phyloP scores from a whole-genome alignment of 2,329 filamentous ascomycete species.

The Phaeomoniella chlamydospora region DNA sequence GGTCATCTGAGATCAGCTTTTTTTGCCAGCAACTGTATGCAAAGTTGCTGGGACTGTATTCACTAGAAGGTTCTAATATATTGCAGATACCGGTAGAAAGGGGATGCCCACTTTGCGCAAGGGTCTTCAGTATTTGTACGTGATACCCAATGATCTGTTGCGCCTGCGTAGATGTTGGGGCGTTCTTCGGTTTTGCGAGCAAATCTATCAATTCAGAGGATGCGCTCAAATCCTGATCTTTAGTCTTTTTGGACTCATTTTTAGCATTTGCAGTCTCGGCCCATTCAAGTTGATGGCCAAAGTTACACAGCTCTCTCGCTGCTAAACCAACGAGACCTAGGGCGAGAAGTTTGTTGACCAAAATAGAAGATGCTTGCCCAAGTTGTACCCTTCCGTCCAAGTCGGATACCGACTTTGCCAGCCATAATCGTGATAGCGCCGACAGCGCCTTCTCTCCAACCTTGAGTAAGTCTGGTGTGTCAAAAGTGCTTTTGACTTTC shows the following conservation, averaged over 20 bases:
- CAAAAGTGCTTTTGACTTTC: too few species aligned
- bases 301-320: not conserved
- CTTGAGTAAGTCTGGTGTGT: too few species aligned
- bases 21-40: conserved; percentile 22
- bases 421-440: not conserved
- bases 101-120: not conserved
- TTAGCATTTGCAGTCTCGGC: too few species aligned
- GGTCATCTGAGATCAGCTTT: conserved; percentile 19
- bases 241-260: too few species aligned
- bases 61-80: conserved; percentile 9
- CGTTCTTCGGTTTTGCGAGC: too few species aligned
- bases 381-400: not conserved
- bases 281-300: too few species aligned
- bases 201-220: too few species aligned
- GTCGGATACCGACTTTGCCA: not conserved
- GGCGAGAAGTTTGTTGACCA: not conserved
- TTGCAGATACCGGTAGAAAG: not conserved
- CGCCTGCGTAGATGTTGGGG: not conserved
- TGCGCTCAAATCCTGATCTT: too few species aligned
- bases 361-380: not conserved
- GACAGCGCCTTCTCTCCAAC: not conserved
- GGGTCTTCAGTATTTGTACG: conserved; percentile 11
- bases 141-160: not conserved
- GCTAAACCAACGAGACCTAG: not conserved
- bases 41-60: conserved; percentile 22